These are phyloP conservation scores for Antitrichia curtipendula DNA, from an alignment of 225 moss, liverwort and hornwort genomes.

Conservation along the genomic window DNA sequence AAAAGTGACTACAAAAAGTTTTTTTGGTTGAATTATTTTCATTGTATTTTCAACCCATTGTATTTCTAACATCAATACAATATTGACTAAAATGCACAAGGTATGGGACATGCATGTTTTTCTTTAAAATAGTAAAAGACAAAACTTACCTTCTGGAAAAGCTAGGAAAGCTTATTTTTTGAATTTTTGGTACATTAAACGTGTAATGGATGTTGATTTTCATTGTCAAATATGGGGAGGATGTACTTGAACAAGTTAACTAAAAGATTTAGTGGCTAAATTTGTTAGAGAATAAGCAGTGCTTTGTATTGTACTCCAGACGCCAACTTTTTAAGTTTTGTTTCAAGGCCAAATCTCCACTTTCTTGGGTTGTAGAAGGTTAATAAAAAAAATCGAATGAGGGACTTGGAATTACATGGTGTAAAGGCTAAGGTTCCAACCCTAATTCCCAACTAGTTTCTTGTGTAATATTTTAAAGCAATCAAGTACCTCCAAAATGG, in stretches of 20 bases:
- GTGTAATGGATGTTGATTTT: neutral
- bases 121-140: neutral
- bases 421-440: neutral
- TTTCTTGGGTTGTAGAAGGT: neutral
- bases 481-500: neutral
- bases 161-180: neutral
- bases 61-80: neutral
- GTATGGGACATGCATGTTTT: neutral
- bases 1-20: no score
- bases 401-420: neutral
- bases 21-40: neutral
- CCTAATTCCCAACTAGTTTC: neutral
- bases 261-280: neutral
- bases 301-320: accelerated
- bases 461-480: neutral
- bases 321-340: accelerated
- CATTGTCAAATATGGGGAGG: neutral
- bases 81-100: neutral
- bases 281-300: neutral
- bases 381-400: neutral
- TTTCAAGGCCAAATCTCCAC: neutral
- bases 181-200: neutral
- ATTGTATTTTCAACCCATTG: neutral
- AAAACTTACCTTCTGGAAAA: neutral
- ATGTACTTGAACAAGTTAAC: neutral